Conservation (phyloP, 2,329 filamentous ascomycete species). For the Dactylellina cionopaga region DNA sequence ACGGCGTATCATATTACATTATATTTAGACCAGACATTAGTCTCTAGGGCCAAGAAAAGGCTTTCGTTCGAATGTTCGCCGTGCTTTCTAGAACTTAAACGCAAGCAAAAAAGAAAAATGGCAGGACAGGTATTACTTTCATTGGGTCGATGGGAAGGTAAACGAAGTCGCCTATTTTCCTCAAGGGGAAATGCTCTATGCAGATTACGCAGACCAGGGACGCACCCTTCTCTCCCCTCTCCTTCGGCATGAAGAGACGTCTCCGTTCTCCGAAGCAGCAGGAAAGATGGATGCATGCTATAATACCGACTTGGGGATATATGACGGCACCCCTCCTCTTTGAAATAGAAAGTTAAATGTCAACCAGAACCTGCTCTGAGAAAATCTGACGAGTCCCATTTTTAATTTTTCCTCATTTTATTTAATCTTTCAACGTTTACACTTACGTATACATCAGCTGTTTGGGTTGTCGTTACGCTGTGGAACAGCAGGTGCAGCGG, state of each 20-base stretch:
- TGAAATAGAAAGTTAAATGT: not conserved
- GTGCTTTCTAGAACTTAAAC: constrained; percentile 21
- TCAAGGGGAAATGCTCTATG: constrained; percentile 28
- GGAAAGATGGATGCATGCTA: not conserved
- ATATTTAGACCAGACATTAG: constrained; percentile 2
- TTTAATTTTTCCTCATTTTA: not conserved
- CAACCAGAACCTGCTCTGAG: not conserved
- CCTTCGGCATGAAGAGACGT: constrained; percentile 16
- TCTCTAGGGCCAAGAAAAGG: not conserved
- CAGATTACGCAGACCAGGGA: constrained; percentile 27
- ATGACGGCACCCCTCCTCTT: constrained; percentile 20
- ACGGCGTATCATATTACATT: not conserved
- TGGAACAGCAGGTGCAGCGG: constrained; percentile 18
- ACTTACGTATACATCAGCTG: not conserved
- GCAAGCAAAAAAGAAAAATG: constrained; percentile 13
- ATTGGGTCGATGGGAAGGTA: too few species aligned
- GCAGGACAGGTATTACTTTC: too few species aligned
- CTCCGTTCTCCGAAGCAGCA: constrained; percentile 14
- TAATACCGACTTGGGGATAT: constrained; percentile 1
- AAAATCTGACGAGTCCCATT: not conserved
- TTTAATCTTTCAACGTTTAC: not conserved
- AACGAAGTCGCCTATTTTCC: constrained; percentile 44
- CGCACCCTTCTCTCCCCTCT: not conserved
- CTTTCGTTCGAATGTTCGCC: constrained; percentile 14
- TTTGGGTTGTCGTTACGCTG: not conserved